A percentile compares a stretch with the other conserved stretches of the same genome.
phyloP scores from a whole-genome alignment of 208 protist species.

The Leishmania major region DNA sequence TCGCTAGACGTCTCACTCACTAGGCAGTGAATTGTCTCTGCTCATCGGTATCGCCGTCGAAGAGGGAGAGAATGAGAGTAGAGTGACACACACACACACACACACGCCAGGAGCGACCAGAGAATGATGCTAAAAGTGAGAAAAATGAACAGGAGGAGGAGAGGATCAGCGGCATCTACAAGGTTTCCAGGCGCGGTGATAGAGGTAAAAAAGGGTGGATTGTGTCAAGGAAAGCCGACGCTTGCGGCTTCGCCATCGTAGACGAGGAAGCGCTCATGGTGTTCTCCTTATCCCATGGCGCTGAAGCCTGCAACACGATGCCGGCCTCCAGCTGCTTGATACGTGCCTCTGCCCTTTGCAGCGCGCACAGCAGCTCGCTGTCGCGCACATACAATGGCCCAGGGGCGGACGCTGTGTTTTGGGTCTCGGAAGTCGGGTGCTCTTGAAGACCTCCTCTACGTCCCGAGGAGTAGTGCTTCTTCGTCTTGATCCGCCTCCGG shows the following conservation, averaged over 20 bases:
- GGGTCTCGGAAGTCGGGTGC: not conserved
- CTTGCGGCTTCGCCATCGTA: not conserved
- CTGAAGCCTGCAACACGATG: not conserved
- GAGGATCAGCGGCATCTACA: not conserved
- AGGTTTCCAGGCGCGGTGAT: not conserved
- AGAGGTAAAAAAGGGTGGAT: not conserved
- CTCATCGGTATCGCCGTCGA: not conserved
- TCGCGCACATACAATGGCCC: constrained; percentile 40
- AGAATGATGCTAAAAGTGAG: not conserved
- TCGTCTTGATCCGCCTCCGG: not conserved
- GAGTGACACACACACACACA: not conserved
- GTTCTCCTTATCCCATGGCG: not conserved
- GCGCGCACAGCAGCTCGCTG: constrained; percentile 66
- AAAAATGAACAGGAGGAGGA: not conserved
- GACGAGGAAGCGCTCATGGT: not conserved
- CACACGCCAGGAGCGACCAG: not conserved
- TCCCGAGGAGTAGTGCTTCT: not conserved
- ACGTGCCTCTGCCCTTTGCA: constrained; percentile 56
- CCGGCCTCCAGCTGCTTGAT: constrained; percentile 44
- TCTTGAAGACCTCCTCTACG: not conserved
- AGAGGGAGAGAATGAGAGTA: not conserved
- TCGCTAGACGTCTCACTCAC: not conserved
- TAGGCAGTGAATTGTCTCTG: not conserved
- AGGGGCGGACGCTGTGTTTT: not conserved
- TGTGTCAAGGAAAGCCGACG: not conserved